Percentiles rank a stretch among this genome's conserved stretches.
Evolutionary conservation across 345 rosid species (phyloP).

Genomic region (Citrus australasica): DNA sequence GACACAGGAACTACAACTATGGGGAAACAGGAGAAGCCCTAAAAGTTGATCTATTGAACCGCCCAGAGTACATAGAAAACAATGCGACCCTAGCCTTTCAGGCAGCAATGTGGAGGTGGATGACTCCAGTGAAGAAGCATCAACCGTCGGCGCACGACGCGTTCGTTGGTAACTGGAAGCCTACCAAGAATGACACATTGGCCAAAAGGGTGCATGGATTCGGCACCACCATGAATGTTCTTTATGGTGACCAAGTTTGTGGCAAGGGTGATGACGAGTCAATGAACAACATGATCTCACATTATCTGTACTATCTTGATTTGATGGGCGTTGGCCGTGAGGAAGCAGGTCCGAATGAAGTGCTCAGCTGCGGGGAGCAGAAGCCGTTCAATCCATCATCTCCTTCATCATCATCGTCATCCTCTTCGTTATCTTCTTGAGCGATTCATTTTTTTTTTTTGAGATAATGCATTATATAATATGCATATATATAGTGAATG

Average conservation of each 20-base stretch:
- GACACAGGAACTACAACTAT: slow-evolving; percentile 83
- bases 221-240: slow-evolving; percentile 75
- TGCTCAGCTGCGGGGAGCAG: slow-evolving; percentile 70
- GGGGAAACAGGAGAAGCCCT: slow-evolving; percentile 72
- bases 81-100: slow-evolving; percentile 81
- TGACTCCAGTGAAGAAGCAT: slow-evolving; percentile 78
- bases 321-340: slow-evolving; percentile 83
- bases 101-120: slow-evolving; percentile 83
- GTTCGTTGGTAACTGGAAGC: slow-evolving; percentile 81
- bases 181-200: slow-evolving; percentile 72
- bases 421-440: slow-evolving; percentile 1
- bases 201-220: slow-evolving; percentile 71
- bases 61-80: slow-evolving; percentile 72
- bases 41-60: slow-evolving; percentile 57
- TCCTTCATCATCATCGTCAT: slow-evolving; percentile 29
- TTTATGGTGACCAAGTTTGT: slow-evolving; percentile 70
- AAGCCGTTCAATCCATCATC: slow-evolving; percentile 44
- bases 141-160: slow-evolving; percentile 76
- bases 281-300: slow-evolving; percentile 73
- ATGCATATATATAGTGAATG: too few species aligned
- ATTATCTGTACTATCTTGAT: slow-evolving; percentile 72
- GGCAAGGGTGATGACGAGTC: slow-evolving; percentile 63
- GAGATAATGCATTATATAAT: too few species aligned
- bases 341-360: slow-evolving; percentile 83
- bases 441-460: too few species aligned